These are phyloP conservation scores for Arthroderma sp. DNA, from an alignment of 2,329 filamentous ascomycete genomes.

Conservation along the genomic window DNA sequence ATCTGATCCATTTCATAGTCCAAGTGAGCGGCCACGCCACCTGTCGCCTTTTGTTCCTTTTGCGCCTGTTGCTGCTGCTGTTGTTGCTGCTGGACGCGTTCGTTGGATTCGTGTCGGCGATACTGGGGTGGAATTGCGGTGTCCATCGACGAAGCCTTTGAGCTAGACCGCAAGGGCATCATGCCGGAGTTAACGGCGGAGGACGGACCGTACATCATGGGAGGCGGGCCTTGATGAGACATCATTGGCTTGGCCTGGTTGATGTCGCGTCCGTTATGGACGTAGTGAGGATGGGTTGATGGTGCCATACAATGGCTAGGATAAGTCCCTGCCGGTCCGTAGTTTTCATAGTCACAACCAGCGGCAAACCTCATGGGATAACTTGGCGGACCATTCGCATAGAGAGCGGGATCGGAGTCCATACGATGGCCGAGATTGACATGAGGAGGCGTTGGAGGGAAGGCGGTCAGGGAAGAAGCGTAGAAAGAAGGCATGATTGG, in stretches of 20 bases:
- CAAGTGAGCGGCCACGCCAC: conserved; percentile 83
- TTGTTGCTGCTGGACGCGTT: conserved; percentile 6
- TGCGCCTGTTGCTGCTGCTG: conserved; percentile 18
- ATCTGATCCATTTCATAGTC: conserved; percentile 96
- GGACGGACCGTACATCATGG: conserved; percentile 23
- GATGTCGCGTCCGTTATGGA: conserved; percentile 24
- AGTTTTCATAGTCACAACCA: conserved; percentile 34
- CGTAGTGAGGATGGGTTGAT: conserved; percentile 20
- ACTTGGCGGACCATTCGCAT: conserved; percentile 24
- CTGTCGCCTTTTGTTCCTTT: conserved; percentile 56
- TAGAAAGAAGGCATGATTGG: conserved; percentile 32
- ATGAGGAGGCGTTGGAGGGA: conserved; percentile 31
- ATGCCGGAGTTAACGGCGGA: conserved; percentile 23
- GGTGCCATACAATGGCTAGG: conserved; percentile 22
- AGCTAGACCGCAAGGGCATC: conserved; percentile 29
- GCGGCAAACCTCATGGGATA: conserved; percentile 32
- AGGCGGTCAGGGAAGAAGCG: conserved; percentile 26
- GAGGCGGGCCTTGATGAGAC: conserved; percentile 15
- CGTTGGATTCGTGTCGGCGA: conserved; percentile 23
- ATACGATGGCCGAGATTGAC: conserved; percentile 24
- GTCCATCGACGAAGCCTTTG: conserved; percentile 29
- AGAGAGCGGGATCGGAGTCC: conserved; percentile 27
- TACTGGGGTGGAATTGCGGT: conserved; percentile 29
- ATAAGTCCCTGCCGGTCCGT: conserved; percentile 24
- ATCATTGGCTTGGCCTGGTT: conserved; percentile 13